Evolutionary conservation across 768 basidiomycete genomes (phyloP).

Genomic region (Termitomyces sp.): DNA sequence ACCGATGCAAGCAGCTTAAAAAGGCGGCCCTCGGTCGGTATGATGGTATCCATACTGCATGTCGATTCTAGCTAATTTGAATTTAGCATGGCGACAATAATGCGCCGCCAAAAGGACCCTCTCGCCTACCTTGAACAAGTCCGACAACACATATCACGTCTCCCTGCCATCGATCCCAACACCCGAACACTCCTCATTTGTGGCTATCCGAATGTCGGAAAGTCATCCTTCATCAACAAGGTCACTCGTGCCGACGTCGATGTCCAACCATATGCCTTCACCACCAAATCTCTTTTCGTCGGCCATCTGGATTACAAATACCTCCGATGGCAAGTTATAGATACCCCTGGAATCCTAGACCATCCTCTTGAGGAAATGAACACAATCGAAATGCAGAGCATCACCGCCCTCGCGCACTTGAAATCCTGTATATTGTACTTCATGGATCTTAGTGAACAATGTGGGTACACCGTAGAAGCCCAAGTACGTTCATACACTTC

Average conservation of each 20-base stretch:
- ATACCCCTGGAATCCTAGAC: conserved; percentile 97
- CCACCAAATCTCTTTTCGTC: conserved; percentile 97
- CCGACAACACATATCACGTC: conserved; percentile 96
- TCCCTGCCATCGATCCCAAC: conserved; percentile 97
- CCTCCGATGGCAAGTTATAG: conserved; percentile 98
- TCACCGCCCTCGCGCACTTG: conserved; percentile 94
- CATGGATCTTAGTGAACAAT: conserved; percentile 98
- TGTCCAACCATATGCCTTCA: conserved; percentile 99
- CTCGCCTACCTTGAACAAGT: conserved; percentile 99
- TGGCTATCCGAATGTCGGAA: conserved; percentile 99
- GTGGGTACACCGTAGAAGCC: conserved; percentile 95
- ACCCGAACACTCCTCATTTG: conserved; percentile 97
- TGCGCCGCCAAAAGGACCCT: conserved; percentile 98
- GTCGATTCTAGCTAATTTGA: conserved; percentile 2
- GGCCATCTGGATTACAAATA: conserved; percentile 99
- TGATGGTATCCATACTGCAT: conserved; percentile 22
- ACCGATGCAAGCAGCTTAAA: conserved; percentile 98
- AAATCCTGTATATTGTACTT: conserved; percentile 95
- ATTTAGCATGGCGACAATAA: conserved; percentile 92
- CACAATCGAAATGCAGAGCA: conserved; percentile 99
- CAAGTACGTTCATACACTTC: conserved; percentile 48
- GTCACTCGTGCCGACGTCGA: conserved; percentile 99
- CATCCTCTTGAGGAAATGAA: conserved; percentile 99
- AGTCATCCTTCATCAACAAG: conserved; percentile 99
- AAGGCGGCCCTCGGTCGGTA: conserved; percentile 94